phyloP scores from a whole-genome alignment of 139 green algal species.

The Chlorella sp. region DNA sequence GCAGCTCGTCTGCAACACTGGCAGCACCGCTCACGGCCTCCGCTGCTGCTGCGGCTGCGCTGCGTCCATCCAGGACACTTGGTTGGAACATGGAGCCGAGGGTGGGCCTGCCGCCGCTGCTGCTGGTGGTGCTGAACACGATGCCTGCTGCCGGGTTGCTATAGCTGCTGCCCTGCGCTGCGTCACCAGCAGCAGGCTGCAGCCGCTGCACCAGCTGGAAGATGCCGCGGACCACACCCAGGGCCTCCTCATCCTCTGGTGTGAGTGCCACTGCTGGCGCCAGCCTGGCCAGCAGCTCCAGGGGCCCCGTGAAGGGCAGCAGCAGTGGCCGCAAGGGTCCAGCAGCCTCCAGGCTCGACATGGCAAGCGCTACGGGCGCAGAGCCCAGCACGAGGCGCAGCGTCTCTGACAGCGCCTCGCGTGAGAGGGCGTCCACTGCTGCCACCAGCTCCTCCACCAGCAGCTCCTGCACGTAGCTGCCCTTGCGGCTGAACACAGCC shows the following conservation, averaged over 20 bases:
- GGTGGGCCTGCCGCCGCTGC: background rate
- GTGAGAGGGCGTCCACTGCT: conserved; percentile 53
- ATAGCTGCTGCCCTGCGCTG: background rate
- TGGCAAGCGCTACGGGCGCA: background rate
- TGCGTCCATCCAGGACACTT: too few relatives aligned
- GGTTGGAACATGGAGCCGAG: background rate
- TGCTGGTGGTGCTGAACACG: background rate
- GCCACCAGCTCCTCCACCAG: conserved; percentile 70
- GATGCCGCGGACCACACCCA: background rate
- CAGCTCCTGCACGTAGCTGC: conserved; percentile 60
- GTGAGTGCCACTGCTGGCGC: background rate
- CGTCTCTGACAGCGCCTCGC: conserved; percentile 26
- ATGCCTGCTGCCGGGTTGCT: background rate
- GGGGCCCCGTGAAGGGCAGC: background rate
- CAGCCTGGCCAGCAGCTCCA: background rate
- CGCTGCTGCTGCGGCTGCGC: too few relatives aligned
- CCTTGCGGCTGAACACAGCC: conserved; percentile 39
- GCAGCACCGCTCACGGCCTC: too few relatives aligned
- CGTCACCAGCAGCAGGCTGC: background rate
- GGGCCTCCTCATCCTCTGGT: background rate
- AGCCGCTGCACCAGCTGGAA: background rate
- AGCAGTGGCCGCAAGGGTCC: too few relatives aligned
- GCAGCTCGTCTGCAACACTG: too few relatives aligned
- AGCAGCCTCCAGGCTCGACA: background rate
- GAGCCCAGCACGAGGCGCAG: conserved; percentile 1